Percentiles rank a stretch among this genome's conserved stretches.
Evolutionary conservation across 306 rosid genomes (phyloP).

Genomic region (Echinosophora koreensis): DNA sequence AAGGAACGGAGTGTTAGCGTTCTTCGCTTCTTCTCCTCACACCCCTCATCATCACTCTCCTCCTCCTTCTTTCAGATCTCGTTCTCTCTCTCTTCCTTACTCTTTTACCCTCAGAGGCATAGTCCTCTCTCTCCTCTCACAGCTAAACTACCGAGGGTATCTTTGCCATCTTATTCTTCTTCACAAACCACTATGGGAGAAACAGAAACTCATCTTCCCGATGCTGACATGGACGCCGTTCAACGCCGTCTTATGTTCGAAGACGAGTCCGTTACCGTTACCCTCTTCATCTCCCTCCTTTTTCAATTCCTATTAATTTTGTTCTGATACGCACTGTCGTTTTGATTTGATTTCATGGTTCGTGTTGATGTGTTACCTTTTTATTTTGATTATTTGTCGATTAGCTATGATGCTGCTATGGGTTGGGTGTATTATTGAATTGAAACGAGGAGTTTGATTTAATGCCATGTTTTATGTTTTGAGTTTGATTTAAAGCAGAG

Average conservation of each 20-base stretch:
- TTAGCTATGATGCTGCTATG: slow-evolving; percentile 19
- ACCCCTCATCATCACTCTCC: neutral
- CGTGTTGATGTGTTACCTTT: neutral
- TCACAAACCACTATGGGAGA: slow-evolving; percentile 67
- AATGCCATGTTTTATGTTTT: neutral
- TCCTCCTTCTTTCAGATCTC: slow-evolving; percentile 41
- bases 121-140: slow-evolving; percentile 15
- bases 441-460: neutral
- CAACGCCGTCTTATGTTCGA: slow-evolving; percentile 99
- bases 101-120: neutral
- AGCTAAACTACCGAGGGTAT: slow-evolving; percentile 36
- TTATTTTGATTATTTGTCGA: neutral
- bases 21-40: neutral
- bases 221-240: slow-evolving; percentile 93
- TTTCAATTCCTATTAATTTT: neutral
- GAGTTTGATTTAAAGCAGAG: neutral
- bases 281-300: neutral
- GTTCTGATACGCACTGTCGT: neutral
- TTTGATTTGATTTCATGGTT: neutral
- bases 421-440: neutral
- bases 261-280: slow-evolving; percentile 72
- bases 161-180: slow-evolving; percentile 42
- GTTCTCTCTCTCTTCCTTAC: neutral
- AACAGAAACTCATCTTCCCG: slow-evolving; percentile 53
- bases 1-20: neutral